Evolutionary conservation across 371 early-diverging fungal genomes (phyloP), one percentile per base, ranked within the genome.

Genomic region (Umbelopsis sp.): DNA sequence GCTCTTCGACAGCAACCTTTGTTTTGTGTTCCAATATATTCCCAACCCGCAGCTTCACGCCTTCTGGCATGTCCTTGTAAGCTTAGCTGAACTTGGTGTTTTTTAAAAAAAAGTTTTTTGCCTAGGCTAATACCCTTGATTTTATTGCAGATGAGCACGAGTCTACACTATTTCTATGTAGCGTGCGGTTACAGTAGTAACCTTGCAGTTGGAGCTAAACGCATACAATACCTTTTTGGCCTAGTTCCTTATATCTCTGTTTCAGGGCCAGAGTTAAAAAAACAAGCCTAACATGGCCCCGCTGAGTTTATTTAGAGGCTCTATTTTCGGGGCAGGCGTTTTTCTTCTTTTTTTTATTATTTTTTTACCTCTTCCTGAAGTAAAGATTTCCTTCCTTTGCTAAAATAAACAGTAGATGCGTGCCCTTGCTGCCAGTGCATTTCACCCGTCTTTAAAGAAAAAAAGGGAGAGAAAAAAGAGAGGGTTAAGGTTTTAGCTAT

Each of bases 1-100:
- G 79, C 52, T 79, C 10, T 79, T 81, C 67, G 82, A 81, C 62
- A 57, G 57, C 37, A 57, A 57, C n/a, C 35, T 66, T 22, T 44
- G 38, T 38, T 66, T 46, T 37, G 37, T 67, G 64, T 63, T 16
- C 53, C 57, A 52, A 64, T 65, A 65, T 65, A 63, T 71, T 50
- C 71, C 63, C n/a, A 57, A 68, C 63, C 38, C 44, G 4, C 37
- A 70, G 44, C 50, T 70, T 4, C 71, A 73, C 38, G 73, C 71
- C 50, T 73, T 71, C 67, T 68, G 68, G 67, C 69, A 69, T 37
- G 53, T 69, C 50, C 57, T 69, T 46, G 70, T 69, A 44, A 52
- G 29, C 63, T 35, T 22, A 22, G 22, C 22, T 22, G 22, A 22
- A 22, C 22, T 22, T 22, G 22, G 22, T 51, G 14, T 18, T 14